phyloP scores from a whole-genome alignment of 371 early-diverging fungal species.

The Umbelopsis sp. region DNA sequence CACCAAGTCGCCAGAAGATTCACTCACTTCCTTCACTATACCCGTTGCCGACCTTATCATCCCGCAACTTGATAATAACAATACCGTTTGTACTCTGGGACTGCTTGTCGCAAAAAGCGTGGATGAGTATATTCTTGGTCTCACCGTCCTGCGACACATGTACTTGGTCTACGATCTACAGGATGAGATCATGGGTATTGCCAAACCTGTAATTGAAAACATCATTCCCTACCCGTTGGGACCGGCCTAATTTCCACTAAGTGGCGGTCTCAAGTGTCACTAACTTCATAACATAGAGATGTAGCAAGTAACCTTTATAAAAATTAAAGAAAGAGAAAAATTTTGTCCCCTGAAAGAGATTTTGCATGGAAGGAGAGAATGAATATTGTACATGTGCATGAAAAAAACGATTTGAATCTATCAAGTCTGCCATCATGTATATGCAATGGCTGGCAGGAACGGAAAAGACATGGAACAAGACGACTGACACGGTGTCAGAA shows the following conservation, averaged over 20 bases:
- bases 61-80: not conserved
- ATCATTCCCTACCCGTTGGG: not conserved
- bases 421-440: too few species aligned
- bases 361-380: not conserved
- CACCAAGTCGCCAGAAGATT: not conserved
- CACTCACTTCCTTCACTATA: not conserved
- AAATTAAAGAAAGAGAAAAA: not conserved
- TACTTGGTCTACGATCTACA: not conserved
- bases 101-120: not conserved
- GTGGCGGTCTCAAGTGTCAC: not conserved
- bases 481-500: too few species aligned
- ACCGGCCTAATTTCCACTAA: not conserved
- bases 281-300: not conserved
- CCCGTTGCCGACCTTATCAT: not conserved
- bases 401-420: not conserved
- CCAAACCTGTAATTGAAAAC: not conserved
- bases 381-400: constrained; percentile 7
- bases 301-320: not conserved
- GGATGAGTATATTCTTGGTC: constrained; percentile 1
- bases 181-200: not conserved
- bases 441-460: too few species aligned
- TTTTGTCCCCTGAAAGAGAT: not conserved
- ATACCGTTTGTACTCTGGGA: not conserved
- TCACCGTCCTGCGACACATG: constrained; percentile 4
- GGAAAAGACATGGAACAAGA: too few species aligned